Evolutionary conservation across 257 asterid genomes (phyloP).

Genomic region (Solanum chmielewskii): DNA sequence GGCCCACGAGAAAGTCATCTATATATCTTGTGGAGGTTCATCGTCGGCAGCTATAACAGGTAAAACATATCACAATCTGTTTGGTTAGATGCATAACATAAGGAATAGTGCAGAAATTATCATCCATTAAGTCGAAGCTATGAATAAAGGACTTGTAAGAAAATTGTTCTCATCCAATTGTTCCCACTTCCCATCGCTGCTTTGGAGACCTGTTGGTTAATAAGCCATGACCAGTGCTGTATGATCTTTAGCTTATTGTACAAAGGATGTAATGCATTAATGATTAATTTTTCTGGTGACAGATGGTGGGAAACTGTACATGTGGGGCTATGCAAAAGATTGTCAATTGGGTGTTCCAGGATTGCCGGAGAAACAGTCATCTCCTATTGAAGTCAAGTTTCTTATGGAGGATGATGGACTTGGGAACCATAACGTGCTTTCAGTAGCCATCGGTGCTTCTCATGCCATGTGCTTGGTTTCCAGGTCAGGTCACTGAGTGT

Average conservation of each 20-base stretch:
- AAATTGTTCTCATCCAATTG: neutral
- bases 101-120: neutral
- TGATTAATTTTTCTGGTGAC: neutral
- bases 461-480: conserved; percentile 83
- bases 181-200: neutral
- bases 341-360: conserved; percentile 87
- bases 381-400: conserved; percentile 78
- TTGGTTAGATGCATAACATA: neutral
- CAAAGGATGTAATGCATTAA: neutral
- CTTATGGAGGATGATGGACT: conserved; percentile 66
- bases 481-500: conserved; percentile 20
- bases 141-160: neutral
- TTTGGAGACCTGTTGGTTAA: neutral
- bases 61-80: conserved; percentile 11
- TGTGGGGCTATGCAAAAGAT: conserved; percentile 88
- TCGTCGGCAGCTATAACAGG: conserved; percentile 95
- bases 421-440: conserved; percentile 40
- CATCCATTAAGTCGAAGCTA: neutral
- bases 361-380: conserved; percentile 53
- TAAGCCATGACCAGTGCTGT: neutral
- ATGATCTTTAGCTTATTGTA: neutral
- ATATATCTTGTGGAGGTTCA: conserved; percentile 90
- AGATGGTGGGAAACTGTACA: conserved; percentile 77
- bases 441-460: conserved; percentile 81
- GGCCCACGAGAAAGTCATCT: conserved; percentile 56